phyloP scores from a whole-genome alignment of 139 green algal species.

The Yamagishiella unicocca region DNA sequence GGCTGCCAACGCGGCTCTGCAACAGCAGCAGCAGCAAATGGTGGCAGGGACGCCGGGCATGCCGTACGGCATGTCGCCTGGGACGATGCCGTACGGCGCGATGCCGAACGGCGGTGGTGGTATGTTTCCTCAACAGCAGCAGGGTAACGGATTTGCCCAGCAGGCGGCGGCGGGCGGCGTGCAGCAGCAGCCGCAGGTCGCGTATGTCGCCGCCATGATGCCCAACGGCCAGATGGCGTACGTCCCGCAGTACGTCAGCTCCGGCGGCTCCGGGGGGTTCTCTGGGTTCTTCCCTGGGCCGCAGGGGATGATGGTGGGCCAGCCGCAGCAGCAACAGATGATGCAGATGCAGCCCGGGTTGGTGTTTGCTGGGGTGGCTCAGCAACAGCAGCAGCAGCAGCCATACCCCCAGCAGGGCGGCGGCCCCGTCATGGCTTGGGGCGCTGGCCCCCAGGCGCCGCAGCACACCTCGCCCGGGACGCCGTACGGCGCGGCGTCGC shows the following conservation, averaged over 20 bases:
- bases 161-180: background rate
- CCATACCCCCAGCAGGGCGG: background rate
- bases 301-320: background rate
- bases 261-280: background rate
- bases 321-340: background rate
- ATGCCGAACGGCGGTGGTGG: no score
- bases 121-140: background rate
- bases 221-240: slow-evolving; percentile 59
- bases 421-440: slow-evolving; percentile 15
- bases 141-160: background rate
- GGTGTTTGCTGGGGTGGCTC: no score
- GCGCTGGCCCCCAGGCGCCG: background rate
- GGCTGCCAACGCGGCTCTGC: background rate
- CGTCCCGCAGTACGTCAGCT: slow-evolving; percentile 49
- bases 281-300: background rate
- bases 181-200: slow-evolving; percentile 41
- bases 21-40: slow-evolving; percentile 32
- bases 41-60: background rate
- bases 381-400: slow-evolving; percentile 18
- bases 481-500: no score
- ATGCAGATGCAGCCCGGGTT: no score
- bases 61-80: background rate
- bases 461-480: no score
- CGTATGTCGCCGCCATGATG: slow-evolving; percentile 49
- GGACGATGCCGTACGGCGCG: background rate